Conservation (phyloP, 208 protist species). For the Jaenimonas drosophilae region DNA sequence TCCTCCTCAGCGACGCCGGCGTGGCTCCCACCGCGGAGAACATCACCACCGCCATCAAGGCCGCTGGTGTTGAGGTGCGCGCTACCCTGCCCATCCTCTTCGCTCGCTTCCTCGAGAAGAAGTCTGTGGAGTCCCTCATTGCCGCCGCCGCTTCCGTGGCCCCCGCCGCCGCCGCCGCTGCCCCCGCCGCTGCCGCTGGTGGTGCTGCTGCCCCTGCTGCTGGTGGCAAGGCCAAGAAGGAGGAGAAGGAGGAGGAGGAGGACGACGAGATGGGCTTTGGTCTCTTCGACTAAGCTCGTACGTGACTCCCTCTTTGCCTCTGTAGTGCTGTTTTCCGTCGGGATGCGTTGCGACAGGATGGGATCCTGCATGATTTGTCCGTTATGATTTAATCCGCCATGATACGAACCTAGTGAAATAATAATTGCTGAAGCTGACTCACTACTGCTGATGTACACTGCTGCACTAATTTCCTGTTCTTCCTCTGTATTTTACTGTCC, state of each 20-base stretch:
- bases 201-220: slow-evolving; percentile 13
- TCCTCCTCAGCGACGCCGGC: slow-evolving; percentile 71
- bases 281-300: slow-evolving; percentile 45
- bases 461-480: too few relatives aligned
- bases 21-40: slow-evolving; percentile 59
- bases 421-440: too few relatives aligned
- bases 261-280: slow-evolving; percentile 79
- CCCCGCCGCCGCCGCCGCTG: slow-evolving; percentile 29
- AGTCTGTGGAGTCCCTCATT: slow-evolving; percentile 59
- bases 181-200: slow-evolving; percentile 13
- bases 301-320: too few relatives aligned
- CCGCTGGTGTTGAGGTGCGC: slow-evolving; percentile 60
- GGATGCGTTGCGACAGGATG: too few relatives aligned
- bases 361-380: too few relatives aligned
- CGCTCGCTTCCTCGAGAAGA: slow-evolving; percentile 73
- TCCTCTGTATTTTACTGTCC: too few relatives aligned
- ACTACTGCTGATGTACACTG: too few relatives aligned
- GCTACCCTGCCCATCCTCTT: slow-evolving; percentile 76
- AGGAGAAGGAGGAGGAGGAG: slow-evolving; percentile 25
- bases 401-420: too few relatives aligned
- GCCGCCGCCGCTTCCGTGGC: slow-evolving; percentile 33
- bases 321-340: too few relatives aligned
- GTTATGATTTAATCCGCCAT: too few relatives aligned
- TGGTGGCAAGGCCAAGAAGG: slow-evolving; percentile 11
- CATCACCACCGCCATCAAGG: slow-evolving; percentile 51